Evolutionary conservation across 129 eudicot genomes (phyloP).

Genomic region (Saposhnikovia divaricata): DNA sequence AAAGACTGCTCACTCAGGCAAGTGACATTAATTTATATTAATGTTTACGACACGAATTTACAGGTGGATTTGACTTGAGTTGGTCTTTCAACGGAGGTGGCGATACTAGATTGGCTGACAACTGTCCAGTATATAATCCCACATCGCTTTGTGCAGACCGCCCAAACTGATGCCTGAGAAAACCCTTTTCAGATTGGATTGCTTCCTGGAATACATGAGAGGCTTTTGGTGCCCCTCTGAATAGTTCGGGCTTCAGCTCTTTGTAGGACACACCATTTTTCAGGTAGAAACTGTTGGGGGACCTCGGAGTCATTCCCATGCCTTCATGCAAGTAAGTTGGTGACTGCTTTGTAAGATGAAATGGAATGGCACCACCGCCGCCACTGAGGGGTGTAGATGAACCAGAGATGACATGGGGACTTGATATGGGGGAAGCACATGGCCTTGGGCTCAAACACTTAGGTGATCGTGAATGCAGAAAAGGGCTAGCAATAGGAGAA

Average conservation of each 20-base stretch:
- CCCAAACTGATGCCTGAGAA: constrained; percentile 34
- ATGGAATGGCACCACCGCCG: constrained; percentile 34
- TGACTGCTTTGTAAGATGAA: constrained; percentile 23
- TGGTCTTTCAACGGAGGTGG: constrained; percentile 53
- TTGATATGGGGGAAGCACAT: constrained; percentile 39
- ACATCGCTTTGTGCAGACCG: not conserved
- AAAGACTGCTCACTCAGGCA: not conserved
- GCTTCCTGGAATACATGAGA: constrained; percentile 38
- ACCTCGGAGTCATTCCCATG: constrained; percentile 15
- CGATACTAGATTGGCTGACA: constrained; percentile 50
- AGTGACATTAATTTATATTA: constrained; percentile 15
- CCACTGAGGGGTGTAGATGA: constrained; percentile 50
- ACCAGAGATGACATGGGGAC: constrained; percentile 41
- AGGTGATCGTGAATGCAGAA: constrained; percentile 31
- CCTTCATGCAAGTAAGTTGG: constrained; percentile 25
- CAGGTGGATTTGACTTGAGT: constrained; percentile 32
- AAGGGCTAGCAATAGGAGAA: constrained; percentile 49
- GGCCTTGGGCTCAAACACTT: constrained; percentile 30
- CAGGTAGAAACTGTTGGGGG: constrained; percentile 33
- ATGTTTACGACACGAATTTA: constrained; percentile 28
- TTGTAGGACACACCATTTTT: constrained; percentile 14
- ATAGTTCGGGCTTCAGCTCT: constrained; percentile 47
- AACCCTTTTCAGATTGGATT: constrained; percentile 33
- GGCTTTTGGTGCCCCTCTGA: constrained; percentile 35
- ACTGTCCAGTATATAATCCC: constrained; percentile 21